Percentiles rank a stretch among this genome's conserved stretches.
phyloP scores from a whole-genome alignment of 2,329 filamentous ascomycete genomes.

The Cytospora schulzeri region DNA sequence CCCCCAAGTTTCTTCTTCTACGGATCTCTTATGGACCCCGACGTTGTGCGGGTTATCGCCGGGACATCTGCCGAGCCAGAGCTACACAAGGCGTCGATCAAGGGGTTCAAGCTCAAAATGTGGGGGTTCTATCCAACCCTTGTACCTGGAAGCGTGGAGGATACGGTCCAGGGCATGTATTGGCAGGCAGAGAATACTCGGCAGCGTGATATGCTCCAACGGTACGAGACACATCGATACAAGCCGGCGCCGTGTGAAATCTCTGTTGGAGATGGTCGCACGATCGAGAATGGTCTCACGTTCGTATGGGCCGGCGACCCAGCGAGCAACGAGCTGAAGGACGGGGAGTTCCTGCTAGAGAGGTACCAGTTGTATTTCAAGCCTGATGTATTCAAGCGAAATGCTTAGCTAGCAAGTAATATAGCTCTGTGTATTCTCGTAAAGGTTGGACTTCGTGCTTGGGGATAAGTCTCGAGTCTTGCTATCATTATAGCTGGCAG shows the following conservation, averaged over 20 bases:
- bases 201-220: slow-evolving; percentile 3
- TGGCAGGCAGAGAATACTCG: slow-evolving; percentile 7
- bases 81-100: not conserved
- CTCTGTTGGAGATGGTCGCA: not conserved
- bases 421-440: not conserved
- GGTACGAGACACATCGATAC: slow-evolving; percentile 5
- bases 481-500: too few species aligned
- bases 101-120: slow-evolving; percentile 8
- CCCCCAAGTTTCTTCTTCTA: slow-evolving; percentile 12
- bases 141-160: not conserved
- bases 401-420: not conserved
- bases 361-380: slow-evolving; percentile 9
- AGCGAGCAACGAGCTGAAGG: slow-evolving; percentile 4
- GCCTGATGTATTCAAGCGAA: not conserved
- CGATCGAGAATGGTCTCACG: not conserved
- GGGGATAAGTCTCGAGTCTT: too few species aligned
- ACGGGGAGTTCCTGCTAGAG: slow-evolving; percentile 2
- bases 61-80: not conserved
- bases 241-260: not conserved
- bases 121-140: slow-evolving; percentile 12
- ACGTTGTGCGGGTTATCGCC: not conserved
- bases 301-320: slow-evolving; percentile 13
- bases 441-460: too few species aligned
- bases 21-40: slow-evolving; percentile 13
- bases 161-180: slow-evolving; percentile 8